Conservation (phyloP, 495 filamentous ascomycete species). For the Daldinia loculata region DNA sequence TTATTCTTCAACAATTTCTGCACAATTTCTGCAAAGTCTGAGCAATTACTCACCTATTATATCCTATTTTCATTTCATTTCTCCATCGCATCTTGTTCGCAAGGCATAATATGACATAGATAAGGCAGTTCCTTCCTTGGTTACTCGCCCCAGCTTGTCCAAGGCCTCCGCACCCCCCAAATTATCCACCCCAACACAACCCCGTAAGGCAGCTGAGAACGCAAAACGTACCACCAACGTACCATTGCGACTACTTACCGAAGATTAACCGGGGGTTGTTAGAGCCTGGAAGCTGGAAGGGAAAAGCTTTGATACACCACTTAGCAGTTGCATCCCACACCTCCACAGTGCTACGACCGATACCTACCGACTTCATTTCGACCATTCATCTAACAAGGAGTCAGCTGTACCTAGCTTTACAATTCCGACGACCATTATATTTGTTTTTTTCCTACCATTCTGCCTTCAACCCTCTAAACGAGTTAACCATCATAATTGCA, state of each 20-base stretch:
- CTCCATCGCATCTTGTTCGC: neutral
- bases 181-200: conserved; percentile 1
- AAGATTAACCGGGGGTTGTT: conserved; percentile 29
- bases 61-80: neutral
- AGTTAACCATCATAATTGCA: neutral
- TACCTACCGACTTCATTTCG: conserved; percentile 37
- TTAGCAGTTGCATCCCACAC: conserved; percentile 26
- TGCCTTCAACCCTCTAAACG: neutral
- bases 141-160: neutral
- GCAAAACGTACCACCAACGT: conserved; percentile 40
- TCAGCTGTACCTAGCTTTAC: conserved; percentile 11
- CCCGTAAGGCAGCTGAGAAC: conserved; percentile 12
- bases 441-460: conserved; percentile 3
- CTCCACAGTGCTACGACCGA: conserved; percentile 33
- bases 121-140: neutral
- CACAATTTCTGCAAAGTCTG: neutral
- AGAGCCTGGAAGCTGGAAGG: conserved; percentile 13
- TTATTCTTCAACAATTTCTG: neutral
- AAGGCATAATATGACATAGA: neutral
- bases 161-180: conserved; percentile 20
- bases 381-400: conserved; percentile 37
- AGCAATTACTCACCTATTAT: neutral
- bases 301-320: conserved; percentile 29
- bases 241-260: conserved; percentile 19
- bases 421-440: conserved; percentile 22